Percentiles rank a stretch among this genome's conserved stretches.
Evolutionary conservation across 139 green algal genomes (phyloP).

Genomic region (Volvox reticuliferus): DNA sequence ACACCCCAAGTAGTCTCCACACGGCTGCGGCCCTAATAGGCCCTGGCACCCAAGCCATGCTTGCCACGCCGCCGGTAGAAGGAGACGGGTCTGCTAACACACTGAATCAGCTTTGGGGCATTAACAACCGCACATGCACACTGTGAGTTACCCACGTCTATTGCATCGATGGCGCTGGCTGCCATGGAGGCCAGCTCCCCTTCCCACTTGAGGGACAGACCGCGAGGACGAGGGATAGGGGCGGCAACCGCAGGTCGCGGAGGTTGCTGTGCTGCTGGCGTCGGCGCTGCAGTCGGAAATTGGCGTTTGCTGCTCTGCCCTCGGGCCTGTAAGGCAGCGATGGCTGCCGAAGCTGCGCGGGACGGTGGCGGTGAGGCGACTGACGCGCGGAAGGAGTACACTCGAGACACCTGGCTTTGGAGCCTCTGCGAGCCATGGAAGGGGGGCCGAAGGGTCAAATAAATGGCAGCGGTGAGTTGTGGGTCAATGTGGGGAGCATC

Average conservation of each 20-base stretch:
- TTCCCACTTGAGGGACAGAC: constrained; percentile 10
- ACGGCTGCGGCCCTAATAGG: too few relatives aligned
- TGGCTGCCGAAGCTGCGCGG: background rate
- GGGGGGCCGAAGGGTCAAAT: background rate
- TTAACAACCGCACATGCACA: too few relatives aligned
- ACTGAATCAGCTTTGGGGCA: too few relatives aligned
- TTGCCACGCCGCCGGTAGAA: too few relatives aligned
- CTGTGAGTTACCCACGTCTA: constrained; percentile 9
- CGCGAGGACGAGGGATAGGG: background rate
- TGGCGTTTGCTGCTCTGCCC: background rate
- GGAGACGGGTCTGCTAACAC: too few relatives aligned
- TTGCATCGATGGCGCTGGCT: background rate
- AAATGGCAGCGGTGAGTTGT: too few relatives aligned
- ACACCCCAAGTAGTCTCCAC: too few relatives aligned
- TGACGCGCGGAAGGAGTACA: constrained; percentile 4
- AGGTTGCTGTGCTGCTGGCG: background rate
- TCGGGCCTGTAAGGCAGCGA: background rate
- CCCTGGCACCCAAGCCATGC: too few relatives aligned
- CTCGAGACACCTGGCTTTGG: constrained; percentile 1
- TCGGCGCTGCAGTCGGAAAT: background rate
- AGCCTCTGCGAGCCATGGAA: background rate
- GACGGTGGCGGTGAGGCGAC: background rate
- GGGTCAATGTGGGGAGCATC: too few relatives aligned
- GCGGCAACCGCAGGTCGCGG: background rate
- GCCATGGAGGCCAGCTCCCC: background rate